phyloP scores from a whole-genome alignment of 345 rosid species.

The Eucalyptus decipiens region DNA sequence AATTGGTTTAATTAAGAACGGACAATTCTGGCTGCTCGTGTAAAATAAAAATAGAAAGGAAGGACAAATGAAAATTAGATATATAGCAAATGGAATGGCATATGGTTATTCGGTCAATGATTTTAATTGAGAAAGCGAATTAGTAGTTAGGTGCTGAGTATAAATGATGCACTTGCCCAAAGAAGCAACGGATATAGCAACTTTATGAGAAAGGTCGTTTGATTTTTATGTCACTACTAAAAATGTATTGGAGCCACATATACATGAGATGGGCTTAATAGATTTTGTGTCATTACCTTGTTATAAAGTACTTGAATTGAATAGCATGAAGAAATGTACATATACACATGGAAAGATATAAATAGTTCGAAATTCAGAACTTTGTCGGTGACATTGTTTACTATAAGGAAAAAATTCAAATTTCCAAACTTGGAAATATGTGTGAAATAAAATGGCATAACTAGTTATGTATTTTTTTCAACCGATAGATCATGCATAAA shows the following conservation, averaged over 20 bases:
- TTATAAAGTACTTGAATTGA: too few relatives aligned
- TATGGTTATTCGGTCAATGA: not conserved
- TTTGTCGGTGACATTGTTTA: not conserved
- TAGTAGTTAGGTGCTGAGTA: not conserved
- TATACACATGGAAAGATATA: accelerated
- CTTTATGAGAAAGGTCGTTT: not conserved
- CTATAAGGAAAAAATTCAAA: not conserved
- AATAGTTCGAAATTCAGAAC: not conserved
- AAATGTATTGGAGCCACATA: accelerated
- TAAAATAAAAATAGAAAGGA: not conserved
- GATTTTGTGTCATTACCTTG: not conserved
- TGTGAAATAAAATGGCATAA: not conserved
- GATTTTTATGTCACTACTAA: not conserved
- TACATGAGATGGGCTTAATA: not conserved
- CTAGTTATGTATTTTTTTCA: not conserved
- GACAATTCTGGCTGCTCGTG: not conserved
- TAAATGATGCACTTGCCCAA: not conserved
- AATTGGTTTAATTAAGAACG: not conserved
- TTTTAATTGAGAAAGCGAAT: not conserved
- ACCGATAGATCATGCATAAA: not conserved
- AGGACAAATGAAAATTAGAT: not conserved
- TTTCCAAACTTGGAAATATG: not conserved
- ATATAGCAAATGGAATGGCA: not conserved
- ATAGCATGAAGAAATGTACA: not conserved
- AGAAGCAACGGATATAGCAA: not conserved